These are phyloP conservation scores for Sarcodon sp. DNA, from an alignment of 768 basidiomycete genomes.

Conservation along the genomic window DNA sequence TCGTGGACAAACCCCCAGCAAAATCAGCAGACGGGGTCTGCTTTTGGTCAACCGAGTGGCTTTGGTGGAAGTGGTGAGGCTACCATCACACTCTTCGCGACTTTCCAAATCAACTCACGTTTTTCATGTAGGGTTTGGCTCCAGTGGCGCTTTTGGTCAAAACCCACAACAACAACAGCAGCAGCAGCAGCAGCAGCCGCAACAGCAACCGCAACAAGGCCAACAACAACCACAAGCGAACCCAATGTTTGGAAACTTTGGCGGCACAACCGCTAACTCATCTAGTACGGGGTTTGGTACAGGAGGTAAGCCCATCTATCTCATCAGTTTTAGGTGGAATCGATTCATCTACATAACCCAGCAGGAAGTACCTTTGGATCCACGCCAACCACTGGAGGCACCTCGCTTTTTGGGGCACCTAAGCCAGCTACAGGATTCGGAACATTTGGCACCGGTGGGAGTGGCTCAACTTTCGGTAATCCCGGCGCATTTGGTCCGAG, in stretches of 20 bases:
- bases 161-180: conserved; percentile 17
- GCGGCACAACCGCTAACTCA: conserved; percentile 20
- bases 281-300: conserved; percentile 21
- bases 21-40: conserved; percentile 41
- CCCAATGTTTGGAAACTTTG: conserved; percentile 69
- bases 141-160: conserved; percentile 46
- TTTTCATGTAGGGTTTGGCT: conserved; percentile 15
- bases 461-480: conserved; percentile 8
- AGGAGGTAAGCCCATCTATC: conserved; percentile 16
- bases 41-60: conserved; percentile 59
- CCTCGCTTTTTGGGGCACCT: conserved; percentile 45
- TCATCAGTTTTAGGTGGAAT: conserved; percentile 6
- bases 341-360: conserved; percentile 1
- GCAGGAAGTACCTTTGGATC: conserved; percentile 25
- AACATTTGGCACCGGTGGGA: conserved; percentile 51
- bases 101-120: conserved; percentile 5
- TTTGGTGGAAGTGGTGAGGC: conserved; percentile 62
- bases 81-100: conserved; percentile 11
- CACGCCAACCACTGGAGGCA: conserved; percentile 19
- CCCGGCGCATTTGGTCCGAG: conserved; percentile 16
- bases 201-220: conserved; percentile 16
- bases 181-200: conserved; percentile 11
- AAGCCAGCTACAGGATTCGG: conserved; percentile 72
- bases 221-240: conserved; percentile 55
- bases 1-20: conserved; percentile 60